Evolutionary conservation across 805 yeast species (phyloP).

Genomic region (Lipomyces sp.): DNA sequence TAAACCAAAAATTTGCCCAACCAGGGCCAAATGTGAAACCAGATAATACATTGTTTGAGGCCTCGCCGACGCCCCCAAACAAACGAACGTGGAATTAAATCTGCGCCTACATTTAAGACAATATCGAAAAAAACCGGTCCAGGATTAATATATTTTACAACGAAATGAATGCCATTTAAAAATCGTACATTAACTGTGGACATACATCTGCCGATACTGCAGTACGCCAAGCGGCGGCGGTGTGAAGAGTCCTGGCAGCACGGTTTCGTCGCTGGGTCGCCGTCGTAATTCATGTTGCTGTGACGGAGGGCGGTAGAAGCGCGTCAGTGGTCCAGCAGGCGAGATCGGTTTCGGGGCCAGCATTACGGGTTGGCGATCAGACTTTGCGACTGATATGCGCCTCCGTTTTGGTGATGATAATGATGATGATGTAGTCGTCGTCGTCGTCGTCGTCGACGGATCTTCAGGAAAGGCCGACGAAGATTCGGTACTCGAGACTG

Average conservation of each 20-base stretch:
- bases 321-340: background rate
- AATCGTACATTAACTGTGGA: background rate
- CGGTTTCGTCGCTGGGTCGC: background rate
- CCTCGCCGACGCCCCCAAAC: too few relatives aligned
- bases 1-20: too few relatives aligned
- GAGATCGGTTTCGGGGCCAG: background rate
- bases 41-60: too few relatives aligned
- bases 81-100: too few relatives aligned
- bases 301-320: background rate
- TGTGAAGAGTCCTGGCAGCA: background rate
- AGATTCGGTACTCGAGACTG: background rate
- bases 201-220: conserved; percentile 1
- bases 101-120: background rate
- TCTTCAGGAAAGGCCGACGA: background rate
- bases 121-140: too few relatives aligned
- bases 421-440: too few relatives aligned
- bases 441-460: background rate
- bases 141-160: background rate
- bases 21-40: too few relatives aligned
- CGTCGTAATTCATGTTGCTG: background rate
- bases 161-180: background rate
- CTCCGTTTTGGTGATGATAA: background rate
- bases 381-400: background rate
- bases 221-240: background rate
- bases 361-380: background rate